phyloP scores from a whole-genome alignment of 176 grass and related monocot species.

The Saccharum spontaneum region DNA sequence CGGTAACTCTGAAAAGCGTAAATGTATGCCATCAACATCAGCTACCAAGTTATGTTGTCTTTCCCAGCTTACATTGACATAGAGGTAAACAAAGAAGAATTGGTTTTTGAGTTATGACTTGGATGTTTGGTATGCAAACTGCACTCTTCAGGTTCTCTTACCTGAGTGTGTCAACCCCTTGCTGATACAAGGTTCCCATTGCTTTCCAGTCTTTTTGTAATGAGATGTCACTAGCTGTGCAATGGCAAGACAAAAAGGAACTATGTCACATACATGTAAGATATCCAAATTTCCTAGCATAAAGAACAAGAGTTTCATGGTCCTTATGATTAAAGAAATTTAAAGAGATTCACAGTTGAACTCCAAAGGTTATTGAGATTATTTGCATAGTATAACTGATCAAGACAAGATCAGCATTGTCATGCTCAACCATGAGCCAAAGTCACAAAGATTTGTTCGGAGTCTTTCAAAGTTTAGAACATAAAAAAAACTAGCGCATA shows the following conservation, averaged over 20 bases:
- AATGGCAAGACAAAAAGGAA: constrained; percentile 14
- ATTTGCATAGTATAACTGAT: not conserved
- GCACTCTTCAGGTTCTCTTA: constrained; percentile 32
- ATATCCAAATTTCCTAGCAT: not conserved
- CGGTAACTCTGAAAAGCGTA: constrained; percentile 58
- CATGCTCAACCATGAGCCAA: not conserved
- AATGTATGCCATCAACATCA: no score
- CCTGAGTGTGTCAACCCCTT: constrained; percentile 64
- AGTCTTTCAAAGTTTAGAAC: not conserved
- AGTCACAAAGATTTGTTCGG: not conserved
- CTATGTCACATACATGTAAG: not conserved
- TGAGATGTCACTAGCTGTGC: constrained; percentile 61
- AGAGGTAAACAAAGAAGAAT: not conserved
- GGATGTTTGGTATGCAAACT: not conserved
- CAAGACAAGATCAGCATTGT: constrained; percentile 4
- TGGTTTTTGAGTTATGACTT: not conserved
- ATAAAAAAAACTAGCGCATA: not conserved
- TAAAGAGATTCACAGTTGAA: constrained; percentile 7
- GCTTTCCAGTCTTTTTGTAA: constrained; percentile 53
- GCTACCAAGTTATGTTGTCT: not conserved
- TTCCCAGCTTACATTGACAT: constrained; percentile 10
- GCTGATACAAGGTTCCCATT: constrained; percentile 62
- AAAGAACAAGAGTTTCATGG: not conserved
- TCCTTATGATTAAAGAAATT: constrained; percentile 18
- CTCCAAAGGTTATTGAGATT: not conserved